phyloP scores from a whole-genome alignment of 2,329 filamentous ascomycete genomes.

The Cercospora sojina region DNA sequence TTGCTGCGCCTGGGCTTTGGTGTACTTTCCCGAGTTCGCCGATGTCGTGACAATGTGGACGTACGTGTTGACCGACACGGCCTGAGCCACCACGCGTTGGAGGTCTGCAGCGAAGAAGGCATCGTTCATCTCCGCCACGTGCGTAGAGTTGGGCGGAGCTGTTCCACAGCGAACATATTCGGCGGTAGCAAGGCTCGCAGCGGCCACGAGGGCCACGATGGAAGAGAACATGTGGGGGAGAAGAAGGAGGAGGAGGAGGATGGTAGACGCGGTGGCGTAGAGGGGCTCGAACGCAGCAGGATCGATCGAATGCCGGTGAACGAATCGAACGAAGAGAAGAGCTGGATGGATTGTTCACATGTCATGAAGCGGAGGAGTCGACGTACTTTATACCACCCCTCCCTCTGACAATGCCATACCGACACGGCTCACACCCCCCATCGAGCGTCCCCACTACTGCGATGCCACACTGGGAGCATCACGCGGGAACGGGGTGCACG shows the following conservation, averaged over 20 bases:
- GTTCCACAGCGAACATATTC: slow-evolving; percentile 26
- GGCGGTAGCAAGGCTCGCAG: slow-evolving; percentile 20
- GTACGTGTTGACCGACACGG: slow-evolving; percentile 30
- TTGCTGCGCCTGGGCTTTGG: slow-evolving; percentile 39
- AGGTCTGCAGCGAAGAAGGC: slow-evolving; percentile 19
- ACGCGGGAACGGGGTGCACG: not conserved
- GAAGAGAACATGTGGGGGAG: slow-evolving; percentile 19
- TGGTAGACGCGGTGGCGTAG: not conserved
- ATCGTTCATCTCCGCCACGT: slow-evolving; percentile 23
- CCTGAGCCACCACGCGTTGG: slow-evolving; percentile 6
- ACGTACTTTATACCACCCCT: slow-evolving; percentile 13
- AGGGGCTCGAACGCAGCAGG: not conserved
- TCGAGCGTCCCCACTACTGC: not conserved
- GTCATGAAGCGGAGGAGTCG: not conserved
- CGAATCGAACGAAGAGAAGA: slow-evolving; percentile 2
- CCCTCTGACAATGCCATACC: not conserved
- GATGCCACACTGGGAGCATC: not conserved
- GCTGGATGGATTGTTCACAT: slow-evolving; percentile 12
- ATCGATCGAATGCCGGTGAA: slow-evolving; percentile 9
- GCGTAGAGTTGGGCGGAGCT: slow-evolving; percentile 19
- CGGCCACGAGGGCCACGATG: slow-evolving; percentile 13
- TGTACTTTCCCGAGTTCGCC: slow-evolving; percentile 38
- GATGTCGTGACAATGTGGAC: slow-evolving; percentile 45
- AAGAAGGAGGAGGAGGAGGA: not conserved
- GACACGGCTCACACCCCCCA: not conserved